Base-by-base conservation (phyloP, 208 protist species). In the Porcisia deanei region DNA sequence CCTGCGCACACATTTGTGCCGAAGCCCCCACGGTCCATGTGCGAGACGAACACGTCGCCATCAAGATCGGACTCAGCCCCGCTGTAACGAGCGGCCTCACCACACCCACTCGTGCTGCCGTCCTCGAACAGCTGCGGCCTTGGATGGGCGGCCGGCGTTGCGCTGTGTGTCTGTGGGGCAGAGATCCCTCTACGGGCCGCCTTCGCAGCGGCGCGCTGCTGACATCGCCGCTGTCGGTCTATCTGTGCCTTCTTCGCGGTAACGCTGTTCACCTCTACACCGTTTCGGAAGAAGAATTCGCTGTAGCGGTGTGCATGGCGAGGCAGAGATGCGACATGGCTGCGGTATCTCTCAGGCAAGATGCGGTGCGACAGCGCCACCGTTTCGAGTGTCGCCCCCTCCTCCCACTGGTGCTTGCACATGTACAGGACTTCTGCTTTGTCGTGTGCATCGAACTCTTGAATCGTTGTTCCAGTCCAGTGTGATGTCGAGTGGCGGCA, bases 261-360 rank as follows among this genome's bases (percentile, higher is more conserved):
- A 9, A 72, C 61, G 16, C 76, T 61, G 67, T 84, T 92, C 49
- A 93, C 87, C 80, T 92, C 85, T 3, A 78, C 84, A 0, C 91
- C 91, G 80, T 97, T 88, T 45, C 82, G 82, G 72, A 94, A 95
- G 72, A 95, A 97, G 71, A 89, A 95, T 82, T 97, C 93, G 22
- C 57, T 67, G 77, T 93, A 94, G 16, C 43, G 64, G 18, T 81
- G 73, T 14, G 60, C 43, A 43, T 82, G 43, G 14, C 76, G 83
- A 2, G 78, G 79, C 12, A 94, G 77, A 30, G 75, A 66, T 37
- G 82, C 73, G 18, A 91, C 87, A 67, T 89, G 87, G 49, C 49
- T 55, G 54, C 79, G 83, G 81, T 95, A 97, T 14, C 86, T 75
- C 79, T 96, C 87, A 0, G 93, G 93, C 57, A 97, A 77, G 49